Conservation (phyloP, 2,329 filamentous ascomycete species). For the Talaromyces amestolkiae region DNA sequence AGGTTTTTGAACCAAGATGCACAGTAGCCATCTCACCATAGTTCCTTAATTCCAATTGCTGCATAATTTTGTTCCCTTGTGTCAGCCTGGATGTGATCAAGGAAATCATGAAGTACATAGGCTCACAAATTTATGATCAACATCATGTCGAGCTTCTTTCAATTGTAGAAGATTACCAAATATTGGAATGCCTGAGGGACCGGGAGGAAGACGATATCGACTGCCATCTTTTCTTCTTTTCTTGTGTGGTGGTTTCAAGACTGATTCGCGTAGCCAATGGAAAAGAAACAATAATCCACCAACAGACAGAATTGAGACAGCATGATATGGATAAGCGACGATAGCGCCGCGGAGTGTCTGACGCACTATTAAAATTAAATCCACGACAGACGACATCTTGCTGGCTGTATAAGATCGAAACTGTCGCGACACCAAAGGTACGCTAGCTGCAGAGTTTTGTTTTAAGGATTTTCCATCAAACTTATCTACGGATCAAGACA, state of each 20-base stretch:
- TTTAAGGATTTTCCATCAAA: too few relatives aligned
- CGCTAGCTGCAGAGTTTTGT: too few relatives aligned
- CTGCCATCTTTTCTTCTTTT: slow-evolving; percentile 18
- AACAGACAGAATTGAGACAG: too few relatives aligned
- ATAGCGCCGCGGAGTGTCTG: too few relatives aligned
- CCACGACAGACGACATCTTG: too few relatives aligned
- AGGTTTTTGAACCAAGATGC: slow-evolving; percentile 39
- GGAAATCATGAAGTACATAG: background rate
- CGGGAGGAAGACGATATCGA: slow-evolving; percentile 25
- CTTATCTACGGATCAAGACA: too few relatives aligned
- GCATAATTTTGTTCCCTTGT: background rate
- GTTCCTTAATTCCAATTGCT: slow-evolving; percentile 18
- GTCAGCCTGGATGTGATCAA: too few relatives aligned
- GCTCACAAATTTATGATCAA: background rate
- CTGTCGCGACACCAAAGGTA: too few relatives aligned
- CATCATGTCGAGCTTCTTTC: slow-evolving; percentile 2
- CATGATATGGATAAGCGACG: too few relatives aligned
- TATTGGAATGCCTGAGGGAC: slow-evolving; percentile 25
- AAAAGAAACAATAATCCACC: background rate
- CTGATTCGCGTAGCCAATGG: background rate
- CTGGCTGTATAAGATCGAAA: too few relatives aligned
- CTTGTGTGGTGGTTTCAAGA: background rate
- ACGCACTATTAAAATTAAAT: too few relatives aligned
- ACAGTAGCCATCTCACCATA: slow-evolving; percentile 36
- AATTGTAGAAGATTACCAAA: slow-evolving; percentile 24